Percentiles rank a stretch among this genome's conserved stretches.
phyloP scores from a whole-genome alignment of 192 early-diverging fungal species.

The Podila epigama region DNA sequence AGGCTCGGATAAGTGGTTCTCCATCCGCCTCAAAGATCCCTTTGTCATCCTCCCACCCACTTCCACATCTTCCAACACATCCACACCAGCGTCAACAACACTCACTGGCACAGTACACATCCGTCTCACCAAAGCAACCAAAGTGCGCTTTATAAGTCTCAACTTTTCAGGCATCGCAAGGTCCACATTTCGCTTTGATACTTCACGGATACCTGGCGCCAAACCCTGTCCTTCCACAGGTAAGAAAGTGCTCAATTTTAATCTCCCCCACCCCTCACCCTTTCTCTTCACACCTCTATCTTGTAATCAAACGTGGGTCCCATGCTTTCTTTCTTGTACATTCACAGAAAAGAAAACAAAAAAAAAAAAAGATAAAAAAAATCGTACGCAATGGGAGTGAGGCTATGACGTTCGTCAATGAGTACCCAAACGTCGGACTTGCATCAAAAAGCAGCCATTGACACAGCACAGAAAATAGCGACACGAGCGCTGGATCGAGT shows the following conservation, averaged over 20 bases:
- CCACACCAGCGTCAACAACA: background rate
- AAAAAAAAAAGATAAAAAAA: background rate
- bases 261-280: background rate
- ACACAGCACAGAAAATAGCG: too few species aligned
- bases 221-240: conserved; percentile 9
- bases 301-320: background rate
- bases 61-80: background rate
- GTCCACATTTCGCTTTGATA: conserved; percentile 23
- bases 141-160: conserved; percentile 27
- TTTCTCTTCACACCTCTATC: background rate
- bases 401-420: background rate
- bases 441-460: too few species aligned
- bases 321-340: background rate
- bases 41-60: background rate
- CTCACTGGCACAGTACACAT: conserved; percentile 23
- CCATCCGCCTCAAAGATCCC: background rate
- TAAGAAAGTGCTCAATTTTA: background rate
- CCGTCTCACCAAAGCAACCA: conserved; percentile 32
- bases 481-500: too few species aligned
- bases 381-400: background rate
- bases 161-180: conserved; percentile 20
- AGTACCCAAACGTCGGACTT: too few species aligned
- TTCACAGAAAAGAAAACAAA: background rate
- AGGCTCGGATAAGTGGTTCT: background rate
- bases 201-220: conserved; percentile 21